Percentiles rank a stretch among this genome's conserved stretches.
phyloP scores from a whole-genome alignment of 2,329 filamentous ascomycete species.

The Trichoderma endophyticum region DNA sequence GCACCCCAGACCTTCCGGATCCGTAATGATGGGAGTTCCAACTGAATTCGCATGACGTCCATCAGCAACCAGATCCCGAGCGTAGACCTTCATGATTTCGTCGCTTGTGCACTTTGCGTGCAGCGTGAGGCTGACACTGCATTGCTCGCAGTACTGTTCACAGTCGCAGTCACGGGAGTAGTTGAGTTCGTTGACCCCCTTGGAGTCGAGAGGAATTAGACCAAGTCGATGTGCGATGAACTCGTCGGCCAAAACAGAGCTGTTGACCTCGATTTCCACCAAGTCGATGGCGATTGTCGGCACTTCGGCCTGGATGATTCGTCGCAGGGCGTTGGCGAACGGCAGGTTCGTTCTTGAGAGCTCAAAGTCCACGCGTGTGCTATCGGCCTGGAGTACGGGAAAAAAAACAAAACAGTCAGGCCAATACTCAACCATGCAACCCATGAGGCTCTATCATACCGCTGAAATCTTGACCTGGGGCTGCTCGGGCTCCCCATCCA shows the following conservation, averaged over 20 bases:
- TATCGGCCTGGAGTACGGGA: constrained; percentile 61
- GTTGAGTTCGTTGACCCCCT: constrained; percentile 75
- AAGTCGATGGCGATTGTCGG: constrained; percentile 93
- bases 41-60: constrained; percentile 70
- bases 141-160: constrained; percentile 90
- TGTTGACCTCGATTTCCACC: constrained; percentile 89
- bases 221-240: constrained; percentile 92
- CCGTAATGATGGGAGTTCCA: constrained; percentile 78
- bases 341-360: constrained; percentile 84
- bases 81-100: constrained; percentile 91
- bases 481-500: constrained; percentile 56
- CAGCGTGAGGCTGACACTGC: constrained; percentile 79
- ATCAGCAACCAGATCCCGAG: constrained; percentile 76
- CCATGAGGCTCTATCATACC: constrained; percentile 36
- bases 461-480: constrained; percentile 60
- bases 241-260: constrained; percentile 93
- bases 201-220: constrained; percentile 81
- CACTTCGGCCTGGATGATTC: constrained; percentile 88
- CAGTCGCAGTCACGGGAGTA: constrained; percentile 96
- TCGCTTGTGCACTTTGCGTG: constrained; percentile 83
- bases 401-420: background rate
- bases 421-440: background rate
- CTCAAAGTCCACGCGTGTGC: constrained; percentile 83
- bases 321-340: constrained; percentile 88
- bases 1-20: constrained; percentile 75